Base-by-base conservation (phyloP, 257 asterid genomes). In the Ajuga chamaepitys region DNA sequence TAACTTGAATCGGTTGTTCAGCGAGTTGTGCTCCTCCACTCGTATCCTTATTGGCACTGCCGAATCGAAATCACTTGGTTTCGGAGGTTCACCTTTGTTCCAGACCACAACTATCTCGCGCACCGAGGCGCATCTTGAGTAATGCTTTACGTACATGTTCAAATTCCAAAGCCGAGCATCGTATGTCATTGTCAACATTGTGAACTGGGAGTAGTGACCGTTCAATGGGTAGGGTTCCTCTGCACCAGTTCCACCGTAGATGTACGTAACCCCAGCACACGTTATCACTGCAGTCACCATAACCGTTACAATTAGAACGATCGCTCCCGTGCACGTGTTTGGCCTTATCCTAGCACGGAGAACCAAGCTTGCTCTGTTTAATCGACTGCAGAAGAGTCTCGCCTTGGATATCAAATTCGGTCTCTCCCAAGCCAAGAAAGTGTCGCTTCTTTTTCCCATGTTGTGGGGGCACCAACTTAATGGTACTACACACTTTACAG, bases 91-190 rank as follows among this genome's bases (percentile, higher is more conserved):
- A 5, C 97, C 99, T 77, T 85, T 89, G 83, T 94, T 94, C 99
- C 99, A 94, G 53, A 88, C 88, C 1, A 94, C 95, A 22, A 94
- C 99, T 14, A 94, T 94, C 81, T 94, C 99, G 3, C 92, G 89
- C 17, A 94, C 97, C 0, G 99, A 94, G 3, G 96, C 67, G 74
- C 99, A 94, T 70, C 97, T 76, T 2, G 99, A 94, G 83, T 94
- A 94, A 73, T 94, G 97, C 73, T 88, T 80, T 48, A 94, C 77
- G 10, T 80, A 89, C 96, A 89, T 89, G 37, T 87, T 83, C 83
- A 90, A 74, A 41, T 94, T 94, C 99, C 99, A 94, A 3, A 89
- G 75, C 2, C 99, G 95, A 21, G 99, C 99, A 9, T 89, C 96
- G 16, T 84, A 89, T 9, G 97, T 89, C 99, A 94, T 94, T 17